Base-by-base conservation (phyloP, 1,284 basidiomycete species). In the Tylopilus sp. region DNA sequence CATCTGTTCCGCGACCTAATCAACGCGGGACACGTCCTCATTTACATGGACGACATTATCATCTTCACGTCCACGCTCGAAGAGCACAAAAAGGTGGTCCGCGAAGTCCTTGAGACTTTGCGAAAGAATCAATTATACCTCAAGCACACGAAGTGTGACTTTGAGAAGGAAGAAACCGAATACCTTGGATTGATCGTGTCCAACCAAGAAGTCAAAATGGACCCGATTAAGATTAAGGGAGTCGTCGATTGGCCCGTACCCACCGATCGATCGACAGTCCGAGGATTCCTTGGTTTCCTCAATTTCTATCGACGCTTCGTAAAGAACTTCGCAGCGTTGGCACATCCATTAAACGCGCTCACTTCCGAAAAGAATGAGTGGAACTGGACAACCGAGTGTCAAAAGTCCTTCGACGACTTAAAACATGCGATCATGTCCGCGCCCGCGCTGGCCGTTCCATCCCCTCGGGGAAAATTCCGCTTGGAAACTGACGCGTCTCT, bases 221-320 rank as follows among this genome's bases (percentile, higher is more conserved):
- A 83, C 57, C 71, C 73, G 0, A 65, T 65, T 0, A 87, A 87
- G 64, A 67, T 86, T 0, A 18, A 76, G 1, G 75, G 74, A 0
- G 71, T 86, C 10, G 22, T 41, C 0, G 38, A 68, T 0, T 87
- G 85, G 85, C 79, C 77, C 0, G 26, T 39, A 0, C 83, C 81
- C 0, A 69, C 58, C 0, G 76, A 57, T 1, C 58, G 71, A 72
- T 24, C 9, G 1, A 6, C 16, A 19, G 6, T 41, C 3, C 3
- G 16, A 41, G 39, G 6, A 18, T 41, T 41, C 39, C 39, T 41
- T 18, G 16, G 39, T 6, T 41, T 41, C 39, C 18, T 41, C 4
- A 83, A 82, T 63, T 86, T 81, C 68, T 87, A 86, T 57, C 57
- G 79, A 0, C 60, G 73, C 0, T 87, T 87, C 64, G 81, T 88